Percentiles rank a stretch among this genome's conserved stretches.
Evolutionary conservation across 2,329 filamentous ascomycete genomes (phyloP).

Genomic region (Saccharata proteae): DNA sequence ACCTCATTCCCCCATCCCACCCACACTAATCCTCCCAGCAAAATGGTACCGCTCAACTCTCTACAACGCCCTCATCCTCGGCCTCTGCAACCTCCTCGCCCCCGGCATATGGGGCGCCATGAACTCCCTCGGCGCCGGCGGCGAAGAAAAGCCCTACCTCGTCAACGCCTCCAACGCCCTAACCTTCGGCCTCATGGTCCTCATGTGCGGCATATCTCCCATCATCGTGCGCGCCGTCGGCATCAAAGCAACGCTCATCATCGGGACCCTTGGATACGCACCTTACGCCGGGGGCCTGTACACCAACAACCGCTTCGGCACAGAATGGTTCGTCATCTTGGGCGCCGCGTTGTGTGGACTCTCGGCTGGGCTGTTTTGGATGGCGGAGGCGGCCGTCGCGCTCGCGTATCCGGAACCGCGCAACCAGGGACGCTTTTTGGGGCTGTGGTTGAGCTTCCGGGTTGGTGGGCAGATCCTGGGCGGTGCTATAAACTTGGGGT

Average conservation of each 20-base stretch:
- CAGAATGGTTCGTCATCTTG: slow-evolving; percentile 55
- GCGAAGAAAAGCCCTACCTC: slow-evolving; percentile 50
- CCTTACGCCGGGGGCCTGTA: slow-evolving; percentile 61
- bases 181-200: slow-evolving; percentile 61
- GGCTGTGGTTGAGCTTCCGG: slow-evolving; percentile 54
- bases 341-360: slow-evolving; percentile 59
- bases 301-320: slow-evolving; percentile 58
- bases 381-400: slow-evolving; percentile 61
- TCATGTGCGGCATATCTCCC: slow-evolving; percentile 56
- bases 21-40: slow-evolving; percentile 24
- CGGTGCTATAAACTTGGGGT: slow-evolving; percentile 57
- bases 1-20: too few relatives aligned
- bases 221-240: slow-evolving; percentile 55
- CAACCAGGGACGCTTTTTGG: slow-evolving; percentile 34
- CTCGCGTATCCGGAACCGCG: slow-evolving; percentile 59
- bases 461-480: slow-evolving; percentile 57
- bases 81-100: slow-evolving; percentile 57
- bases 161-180: slow-evolving; percentile 61
- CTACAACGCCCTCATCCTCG: slow-evolving; percentile 60
- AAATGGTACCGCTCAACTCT: slow-evolving; percentile 62
- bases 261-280: slow-evolving; percentile 62
- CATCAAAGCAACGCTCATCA: slow-evolving; percentile 57
- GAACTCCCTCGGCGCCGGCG: slow-evolving; percentile 62
- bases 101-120: slow-evolving; percentile 61
- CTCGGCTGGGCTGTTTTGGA: slow-evolving; percentile 63